phyloP scores from a whole-genome alignment of 768 basidiomycete genomes.

The Boletus sp. region DNA sequence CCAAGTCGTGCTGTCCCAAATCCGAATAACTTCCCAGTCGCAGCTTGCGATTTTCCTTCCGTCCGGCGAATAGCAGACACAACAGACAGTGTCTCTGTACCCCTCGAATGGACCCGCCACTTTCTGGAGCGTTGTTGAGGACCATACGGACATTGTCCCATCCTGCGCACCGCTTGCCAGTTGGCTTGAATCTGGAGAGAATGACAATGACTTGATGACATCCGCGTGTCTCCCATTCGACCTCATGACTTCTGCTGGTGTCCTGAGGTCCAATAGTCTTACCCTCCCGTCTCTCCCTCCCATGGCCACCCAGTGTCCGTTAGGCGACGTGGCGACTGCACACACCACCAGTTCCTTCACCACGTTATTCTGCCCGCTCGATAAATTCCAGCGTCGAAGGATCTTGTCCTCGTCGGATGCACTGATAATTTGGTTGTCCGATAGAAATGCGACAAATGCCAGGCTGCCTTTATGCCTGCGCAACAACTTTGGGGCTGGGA shows the following conservation, averaged over 20 bases:
- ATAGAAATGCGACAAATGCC: constrained; percentile 19
- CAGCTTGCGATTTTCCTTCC: constrained; percentile 20
- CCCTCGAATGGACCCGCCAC: constrained; percentile 7
- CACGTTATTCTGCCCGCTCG: neutral
- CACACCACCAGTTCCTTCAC: constrained; percentile 4
- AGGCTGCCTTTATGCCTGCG: constrained; percentile 13
- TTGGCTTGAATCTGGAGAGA: constrained; percentile 17
- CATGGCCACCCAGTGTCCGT: constrained; percentile 15
- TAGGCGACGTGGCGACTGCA: constrained; percentile 5
- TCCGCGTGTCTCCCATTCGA: constrained; percentile 4
- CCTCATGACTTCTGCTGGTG: neutral
- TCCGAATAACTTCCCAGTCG: constrained; percentile 15
- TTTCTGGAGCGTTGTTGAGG: constrained; percentile 1
- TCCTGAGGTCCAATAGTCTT: constrained; percentile 4
- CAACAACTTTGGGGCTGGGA: constrained; percentile 1
- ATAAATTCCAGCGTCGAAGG: constrained; percentile 16
- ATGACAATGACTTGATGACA: constrained; percentile 13
- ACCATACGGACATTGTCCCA: constrained; percentile 20
- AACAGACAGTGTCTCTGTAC: constrained; percentile 16
- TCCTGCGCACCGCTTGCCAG: constrained; percentile 19
- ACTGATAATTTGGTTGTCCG: constrained; percentile 14
- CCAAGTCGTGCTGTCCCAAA: constrained; percentile 16
- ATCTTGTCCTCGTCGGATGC: constrained; percentile 18
- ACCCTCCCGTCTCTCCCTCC: constrained; percentile 19
- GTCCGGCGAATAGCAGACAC: constrained; percentile 19